phyloP scores from a whole-genome alignment of 2,329 filamentous ascomycete genomes.

The Colletotrichum siamense region DNA sequence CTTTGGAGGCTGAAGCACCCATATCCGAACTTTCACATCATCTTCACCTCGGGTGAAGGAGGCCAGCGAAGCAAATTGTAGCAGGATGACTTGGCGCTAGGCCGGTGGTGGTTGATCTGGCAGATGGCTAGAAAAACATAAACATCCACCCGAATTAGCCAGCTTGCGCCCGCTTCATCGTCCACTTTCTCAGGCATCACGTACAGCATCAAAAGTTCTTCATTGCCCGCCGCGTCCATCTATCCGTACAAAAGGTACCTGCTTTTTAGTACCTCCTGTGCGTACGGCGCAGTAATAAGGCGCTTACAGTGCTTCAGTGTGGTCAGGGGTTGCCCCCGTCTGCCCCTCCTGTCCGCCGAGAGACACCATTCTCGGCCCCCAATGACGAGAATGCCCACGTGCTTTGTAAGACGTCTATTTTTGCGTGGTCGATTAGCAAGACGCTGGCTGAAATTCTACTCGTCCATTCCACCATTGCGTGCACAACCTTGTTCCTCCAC shows the following conservation, averaged over 20 bases:
- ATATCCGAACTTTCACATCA: background rate
- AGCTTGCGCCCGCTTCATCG: background rate
- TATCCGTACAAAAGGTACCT: background rate
- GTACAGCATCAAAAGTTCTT: background rate
- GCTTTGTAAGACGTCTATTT: conserved; percentile 22
- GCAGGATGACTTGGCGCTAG: background rate
- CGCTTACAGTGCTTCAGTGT: background rate
- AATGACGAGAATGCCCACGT: conserved; percentile 18
- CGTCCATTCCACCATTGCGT: background rate
- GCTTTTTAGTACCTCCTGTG: background rate
- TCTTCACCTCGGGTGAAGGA: background rate
- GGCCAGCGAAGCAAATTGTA: background rate
- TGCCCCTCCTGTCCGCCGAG: background rate
- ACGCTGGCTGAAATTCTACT: background rate
- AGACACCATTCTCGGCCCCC: conserved; percentile 8
- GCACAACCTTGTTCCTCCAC: background rate
- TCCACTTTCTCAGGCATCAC: background rate
- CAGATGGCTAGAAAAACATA: background rate
- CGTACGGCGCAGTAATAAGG: background rate
- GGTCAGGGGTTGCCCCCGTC: background rate
- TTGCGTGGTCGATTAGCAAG: conserved; percentile 14
- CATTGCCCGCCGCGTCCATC: background rate
- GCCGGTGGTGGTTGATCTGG: background rate
- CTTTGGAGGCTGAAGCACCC: background rate
- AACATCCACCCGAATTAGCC: background rate